Conservation (phyloP, 140 eudicot genomes). For the Bidens hawaiensis region DNA sequence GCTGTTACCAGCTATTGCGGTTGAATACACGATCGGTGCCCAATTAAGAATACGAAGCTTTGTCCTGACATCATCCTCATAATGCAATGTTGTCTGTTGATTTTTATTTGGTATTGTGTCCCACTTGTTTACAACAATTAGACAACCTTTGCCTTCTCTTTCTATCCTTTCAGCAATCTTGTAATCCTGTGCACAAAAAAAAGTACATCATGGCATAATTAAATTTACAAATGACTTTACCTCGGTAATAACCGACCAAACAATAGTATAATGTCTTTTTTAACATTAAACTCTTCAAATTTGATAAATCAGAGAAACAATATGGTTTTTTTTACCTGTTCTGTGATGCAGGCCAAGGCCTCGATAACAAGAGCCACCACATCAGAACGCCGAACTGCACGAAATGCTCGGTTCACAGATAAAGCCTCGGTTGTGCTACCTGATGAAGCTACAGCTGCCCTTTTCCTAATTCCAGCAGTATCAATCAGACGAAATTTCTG, state of each 20-base stretch:
- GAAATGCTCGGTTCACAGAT: slow-evolving; percentile 94
- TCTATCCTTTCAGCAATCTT: slow-evolving; percentile 96
- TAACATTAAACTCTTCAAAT: background rate
- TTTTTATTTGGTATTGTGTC: slow-evolving; percentile 94
- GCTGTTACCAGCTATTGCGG: slow-evolving; percentile 82
- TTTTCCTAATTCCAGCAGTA: slow-evolving; percentile 95
- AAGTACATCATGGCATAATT: background rate
- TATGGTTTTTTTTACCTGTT: slow-evolving; percentile 61
- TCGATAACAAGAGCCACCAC: slow-evolving; percentile 94
- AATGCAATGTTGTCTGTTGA: slow-evolving; percentile 72
- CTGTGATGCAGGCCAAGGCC: slow-evolving; percentile 96
- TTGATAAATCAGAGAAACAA: background rate
- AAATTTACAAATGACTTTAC: background rate
- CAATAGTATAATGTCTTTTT: background rate
- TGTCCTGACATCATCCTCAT: slow-evolving; percentile 87
- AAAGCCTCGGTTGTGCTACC: slow-evolving; percentile 96
- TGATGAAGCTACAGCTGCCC: slow-evolving; percentile 85
- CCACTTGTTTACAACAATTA: slow-evolving; percentile 97
- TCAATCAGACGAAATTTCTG: slow-evolving; percentile 93
- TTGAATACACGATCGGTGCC: slow-evolving; percentile 97
- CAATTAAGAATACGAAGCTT: slow-evolving; percentile 88
- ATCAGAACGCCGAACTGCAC: slow-evolving; percentile 96
- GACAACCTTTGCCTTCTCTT: slow-evolving; percentile 95
- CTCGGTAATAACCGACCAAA: background rate
- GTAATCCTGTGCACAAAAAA: slow-evolving; percentile 51